These are phyloP conservation scores for Lachnellula arida DNA, from an alignment of 2,329 filamentous ascomycete genomes.

Conservation along the genomic window DNA sequence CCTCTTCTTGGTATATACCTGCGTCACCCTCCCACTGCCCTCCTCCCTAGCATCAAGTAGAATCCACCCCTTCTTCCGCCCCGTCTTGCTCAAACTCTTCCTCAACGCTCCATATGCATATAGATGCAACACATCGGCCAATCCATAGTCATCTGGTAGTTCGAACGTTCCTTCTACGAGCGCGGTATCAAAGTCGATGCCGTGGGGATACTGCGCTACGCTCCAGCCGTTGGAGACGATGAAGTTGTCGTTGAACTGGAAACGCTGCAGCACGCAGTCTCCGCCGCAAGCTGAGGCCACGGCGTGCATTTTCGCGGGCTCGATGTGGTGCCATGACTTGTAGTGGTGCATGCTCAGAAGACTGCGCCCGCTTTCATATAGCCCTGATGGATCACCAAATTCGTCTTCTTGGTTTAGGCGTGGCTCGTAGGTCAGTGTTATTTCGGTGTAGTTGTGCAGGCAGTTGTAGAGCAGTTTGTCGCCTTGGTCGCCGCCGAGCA, in stretches of 20 bases:
- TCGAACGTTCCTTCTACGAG: slow-evolving; percentile 30
- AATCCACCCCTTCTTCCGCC: slow-evolving; percentile 49
- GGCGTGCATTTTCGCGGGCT: slow-evolving; percentile 21
- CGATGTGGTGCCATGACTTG: slow-evolving; percentile 30
- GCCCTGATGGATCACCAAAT: slow-evolving; percentile 30
- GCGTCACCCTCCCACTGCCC: slow-evolving; percentile 46
- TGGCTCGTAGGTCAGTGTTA: slow-evolving; percentile 25
- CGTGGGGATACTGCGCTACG: slow-evolving; percentile 26
- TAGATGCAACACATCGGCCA: slow-evolving; percentile 21
- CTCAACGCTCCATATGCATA: slow-evolving; percentile 47
- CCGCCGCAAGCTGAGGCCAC: slow-evolving; percentile 31
- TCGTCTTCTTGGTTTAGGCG: slow-evolving; percentile 29
- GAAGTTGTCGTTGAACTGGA: slow-evolving; percentile 29
- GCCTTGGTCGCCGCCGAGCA: slow-evolving; percentile 26
- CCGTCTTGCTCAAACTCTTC: slow-evolving; percentile 42
- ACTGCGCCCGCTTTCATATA: slow-evolving; percentile 29
- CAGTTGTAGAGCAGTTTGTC: slow-evolving; percentile 32
- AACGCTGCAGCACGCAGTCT: slow-evolving; percentile 30
- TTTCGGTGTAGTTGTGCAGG: slow-evolving; percentile 23
- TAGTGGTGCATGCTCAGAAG: slow-evolving; percentile 30
- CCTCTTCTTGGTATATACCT: slow-evolving; percentile 49
- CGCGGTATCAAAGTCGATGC: slow-evolving; percentile 30
- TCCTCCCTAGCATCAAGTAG: slow-evolving; percentile 46
- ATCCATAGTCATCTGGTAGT: slow-evolving; percentile 26
- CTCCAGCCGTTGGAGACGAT: slow-evolving; percentile 28